These are phyloP conservation scores for Fimicolochytrium jonesii DNA, from an alignment of 192 early-diverging fungal genomes.

Conservation along the genomic window DNA sequence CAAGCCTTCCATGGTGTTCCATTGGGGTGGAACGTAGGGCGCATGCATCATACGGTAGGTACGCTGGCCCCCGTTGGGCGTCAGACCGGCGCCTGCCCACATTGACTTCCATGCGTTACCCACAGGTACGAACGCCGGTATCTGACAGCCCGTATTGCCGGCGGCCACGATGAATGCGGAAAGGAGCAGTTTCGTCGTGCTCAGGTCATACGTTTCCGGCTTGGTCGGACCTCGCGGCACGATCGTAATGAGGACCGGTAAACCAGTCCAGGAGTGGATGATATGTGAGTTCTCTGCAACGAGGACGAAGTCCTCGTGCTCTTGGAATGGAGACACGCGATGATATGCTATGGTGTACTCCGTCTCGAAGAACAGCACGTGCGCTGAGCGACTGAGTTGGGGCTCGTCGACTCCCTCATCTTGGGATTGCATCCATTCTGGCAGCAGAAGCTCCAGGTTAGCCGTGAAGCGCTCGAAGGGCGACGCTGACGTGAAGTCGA, in stretches of 20 bases:
- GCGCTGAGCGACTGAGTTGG: not conserved
- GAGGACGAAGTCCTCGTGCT: no score
- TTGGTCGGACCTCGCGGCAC: constrained; percentile 4
- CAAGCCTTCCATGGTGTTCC: constrained; percentile 17
- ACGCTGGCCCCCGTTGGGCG: not conserved
- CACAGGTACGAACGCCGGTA: constrained; percentile 30
- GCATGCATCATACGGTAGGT: constrained; percentile 35
- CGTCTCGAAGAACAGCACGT: constrained; percentile 1
- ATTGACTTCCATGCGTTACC: constrained; percentile 32
- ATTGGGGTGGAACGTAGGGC: constrained; percentile 38
- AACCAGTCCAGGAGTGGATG: constrained; percentile 21
- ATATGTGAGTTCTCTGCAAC: no score
- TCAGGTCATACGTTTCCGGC: constrained; percentile 7
- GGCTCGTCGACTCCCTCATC: no score
- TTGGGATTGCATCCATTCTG: no score
- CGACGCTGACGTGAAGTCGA: constrained; percentile 34
- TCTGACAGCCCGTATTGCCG: constrained; percentile 7
- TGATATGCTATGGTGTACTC: constrained; percentile 3
- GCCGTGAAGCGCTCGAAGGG: constrained; percentile 21
- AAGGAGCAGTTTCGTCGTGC: constrained; percentile 12
- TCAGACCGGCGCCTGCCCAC: constrained; percentile 19
- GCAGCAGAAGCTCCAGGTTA: constrained; percentile 8
- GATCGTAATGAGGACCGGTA: constrained; percentile 1
- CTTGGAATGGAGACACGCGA: no score
- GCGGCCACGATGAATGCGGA: constrained; percentile 19